Evolutionary conservation across 192 early-diverging fungal species (phyloP), one percentile per base, ranked within the genome.

Genomic region (Entomortierella parvispora): DNA sequence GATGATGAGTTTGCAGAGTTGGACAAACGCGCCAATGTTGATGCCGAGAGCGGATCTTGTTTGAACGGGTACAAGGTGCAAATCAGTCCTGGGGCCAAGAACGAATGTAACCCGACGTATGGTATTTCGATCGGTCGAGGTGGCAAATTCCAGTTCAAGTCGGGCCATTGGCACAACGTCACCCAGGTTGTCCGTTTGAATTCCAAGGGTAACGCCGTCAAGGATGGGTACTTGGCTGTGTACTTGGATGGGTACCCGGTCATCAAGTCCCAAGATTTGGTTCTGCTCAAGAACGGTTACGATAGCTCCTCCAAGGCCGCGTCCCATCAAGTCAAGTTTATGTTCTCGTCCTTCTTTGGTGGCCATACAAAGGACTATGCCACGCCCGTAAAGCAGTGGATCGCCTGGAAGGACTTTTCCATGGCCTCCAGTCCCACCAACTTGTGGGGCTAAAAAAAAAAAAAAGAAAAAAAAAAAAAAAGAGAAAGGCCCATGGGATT

Each of bases 121-220:
- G 84, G 88, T 17, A 81, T 79, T 32, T 86, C 84, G 10, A 62
- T 87, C 25, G 88, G 83, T 31, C 82, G 88, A 3, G 88, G 86
- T 2, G 74, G 64, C 14, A 4, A 63, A 2, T 87, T 83, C 62
- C 29, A 62, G 37, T 87, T 85, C 48, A 60, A 54, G 42, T 46
- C 69, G 4, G 87, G 85, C 18, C 42, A 60, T 17, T 89, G 88
- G 88, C 64, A 67, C 34, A 67, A 75, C 42, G 25, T 75, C 28
- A 75, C 71, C 11, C 64, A 67, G 58, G 28, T 67, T 3, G 43
- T 75, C 4, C 48, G 46, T 0, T 23, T 67, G 29, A 75, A 75
- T 32, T 75, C 71, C 2, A 62, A 60, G 45, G 71, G 64, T 6
- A 62, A 67, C 3, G 64, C 63, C 5, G 53, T 67, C 18, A 42